Evolutionary conservation across 1,284 basidiomycete genomes (phyloP).

Genomic region (Pseudozyma thailandica): DNA sequence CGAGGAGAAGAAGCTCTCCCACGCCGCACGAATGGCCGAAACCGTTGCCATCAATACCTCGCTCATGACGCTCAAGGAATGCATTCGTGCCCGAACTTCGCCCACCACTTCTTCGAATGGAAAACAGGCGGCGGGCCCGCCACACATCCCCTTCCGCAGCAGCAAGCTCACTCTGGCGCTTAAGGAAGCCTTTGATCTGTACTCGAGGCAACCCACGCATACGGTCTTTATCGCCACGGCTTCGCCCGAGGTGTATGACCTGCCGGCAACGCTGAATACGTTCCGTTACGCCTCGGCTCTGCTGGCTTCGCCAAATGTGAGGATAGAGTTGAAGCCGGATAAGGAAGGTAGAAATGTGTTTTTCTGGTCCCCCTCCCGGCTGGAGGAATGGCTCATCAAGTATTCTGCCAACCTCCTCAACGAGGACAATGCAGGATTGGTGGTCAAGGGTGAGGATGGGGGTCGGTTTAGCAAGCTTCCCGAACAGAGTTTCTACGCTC

Average conservation of each 20-base stretch:
- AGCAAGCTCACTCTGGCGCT: slow-evolving; percentile 34
- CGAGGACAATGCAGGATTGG: background rate
- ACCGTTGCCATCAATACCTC: slow-evolving; percentile 39
- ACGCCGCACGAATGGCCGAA: slow-evolving; percentile 21
- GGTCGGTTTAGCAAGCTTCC: slow-evolving; percentile 11
- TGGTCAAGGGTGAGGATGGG: slow-evolving; percentile 17
- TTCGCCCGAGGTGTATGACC: slow-evolving; percentile 7
- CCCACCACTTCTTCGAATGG: background rate
- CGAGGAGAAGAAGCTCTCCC: background rate
- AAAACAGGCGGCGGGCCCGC: background rate
- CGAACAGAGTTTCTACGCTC: slow-evolving; percentile 13
- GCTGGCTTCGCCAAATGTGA: slow-evolving; percentile 1
- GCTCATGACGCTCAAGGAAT: slow-evolving; percentile 36
- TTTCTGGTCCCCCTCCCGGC: slow-evolving; percentile 16
- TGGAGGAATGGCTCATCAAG: slow-evolving; percentile 19
- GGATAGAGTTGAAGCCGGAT: slow-evolving; percentile 21
- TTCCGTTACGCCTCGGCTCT: slow-evolving; percentile 22
- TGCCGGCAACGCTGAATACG: slow-evolving; percentile 27
- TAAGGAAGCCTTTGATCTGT: slow-evolving; percentile 41
- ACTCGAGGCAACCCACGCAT: slow-evolving; percentile 26
- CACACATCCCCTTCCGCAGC: slow-evolving; percentile 37
- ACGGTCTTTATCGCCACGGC: slow-evolving; percentile 41
- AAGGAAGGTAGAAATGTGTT: slow-evolving; percentile 15
- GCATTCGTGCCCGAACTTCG: slow-evolving; percentile 21
- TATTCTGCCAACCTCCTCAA: slow-evolving; percentile 2